These are phyloP conservation scores for Beauveria sp. DNA, from an alignment of 2,329 filamentous ascomycete species.

Conservation along the genomic window DNA sequence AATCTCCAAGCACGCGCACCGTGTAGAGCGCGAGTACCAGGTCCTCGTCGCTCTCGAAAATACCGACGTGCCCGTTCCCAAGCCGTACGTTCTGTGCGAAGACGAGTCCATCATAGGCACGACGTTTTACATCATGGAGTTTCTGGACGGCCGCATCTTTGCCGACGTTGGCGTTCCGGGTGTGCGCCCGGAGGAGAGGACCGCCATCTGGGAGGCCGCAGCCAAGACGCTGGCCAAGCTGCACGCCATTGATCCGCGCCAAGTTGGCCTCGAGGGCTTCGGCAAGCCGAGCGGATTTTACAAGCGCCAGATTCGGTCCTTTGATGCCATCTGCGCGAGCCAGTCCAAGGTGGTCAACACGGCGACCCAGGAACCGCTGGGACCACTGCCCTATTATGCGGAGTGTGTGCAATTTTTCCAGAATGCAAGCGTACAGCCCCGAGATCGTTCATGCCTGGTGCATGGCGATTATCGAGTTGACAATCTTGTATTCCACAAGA, in stretches of 20 bases:
- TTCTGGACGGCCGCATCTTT: conserved; percentile 79
- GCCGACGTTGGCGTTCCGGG: conserved; percentile 70
- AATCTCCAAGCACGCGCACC: conserved; percentile 78
- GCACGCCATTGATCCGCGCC: conserved; percentile 58
- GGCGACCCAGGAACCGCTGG: conserved; percentile 63
- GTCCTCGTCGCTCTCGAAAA: conserved; percentile 68
- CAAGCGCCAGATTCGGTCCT: conserved; percentile 73
- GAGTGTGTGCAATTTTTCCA: conserved; percentile 71
- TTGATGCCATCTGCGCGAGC: conserved; percentile 62
- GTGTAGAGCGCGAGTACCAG: conserved; percentile 82
- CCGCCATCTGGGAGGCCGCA: conserved; percentile 72
- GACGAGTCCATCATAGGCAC: conserved; percentile 72
- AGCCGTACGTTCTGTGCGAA: conserved; percentile 69
- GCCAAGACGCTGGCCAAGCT: conserved; percentile 73
- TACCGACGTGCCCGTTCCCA: conserved; percentile 74
- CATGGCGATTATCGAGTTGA: conserved; percentile 89
- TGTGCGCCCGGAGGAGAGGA: conserved; percentile 57
- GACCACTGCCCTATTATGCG: conserved; percentile 68
- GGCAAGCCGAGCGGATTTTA: conserved; percentile 69
- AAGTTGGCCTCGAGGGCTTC: conserved; percentile 58
- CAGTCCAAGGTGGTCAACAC: conserved; percentile 65
- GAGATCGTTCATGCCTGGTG: conserved; percentile 63
- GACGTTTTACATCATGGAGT: conserved; percentile 89
- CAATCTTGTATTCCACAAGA: conserved; percentile 74
- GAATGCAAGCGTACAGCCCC: conserved; percentile 54